Conservation (phyloP, 805 yeast genomes). For the Nadsonia fulvescens region DNA sequence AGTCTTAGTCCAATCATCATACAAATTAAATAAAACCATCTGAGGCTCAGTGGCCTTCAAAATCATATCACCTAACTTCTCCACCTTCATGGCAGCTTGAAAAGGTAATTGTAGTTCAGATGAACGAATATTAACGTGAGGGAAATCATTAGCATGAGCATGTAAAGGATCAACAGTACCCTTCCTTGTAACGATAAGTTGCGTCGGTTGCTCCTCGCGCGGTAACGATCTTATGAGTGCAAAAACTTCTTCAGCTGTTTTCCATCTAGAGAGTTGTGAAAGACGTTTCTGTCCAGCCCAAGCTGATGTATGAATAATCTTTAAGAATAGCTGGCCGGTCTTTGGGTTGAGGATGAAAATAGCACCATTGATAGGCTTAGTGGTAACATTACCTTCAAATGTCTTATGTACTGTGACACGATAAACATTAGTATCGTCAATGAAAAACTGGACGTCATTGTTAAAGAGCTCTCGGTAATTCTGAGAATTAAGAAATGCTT, state of each 20-base stretch:
- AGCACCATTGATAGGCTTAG: constrained; percentile 87
- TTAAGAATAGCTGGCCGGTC: constrained; percentile 68
- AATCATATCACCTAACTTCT: constrained; percentile 61
- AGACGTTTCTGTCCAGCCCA: constrained; percentile 95
- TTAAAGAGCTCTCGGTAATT: constrained; percentile 83
- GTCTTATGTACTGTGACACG: constrained; percentile 85
- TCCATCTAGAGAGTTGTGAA: constrained; percentile 92
- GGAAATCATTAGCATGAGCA: constrained; percentile 93
- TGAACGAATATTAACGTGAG: constrained; percentile 74
- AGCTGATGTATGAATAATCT: constrained; percentile 80
- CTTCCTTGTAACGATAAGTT: constrained; percentile 73
- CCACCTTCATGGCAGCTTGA: constrained; percentile 66
- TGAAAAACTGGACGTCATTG: constrained; percentile 64
- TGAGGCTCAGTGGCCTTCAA: constrained; percentile 81
- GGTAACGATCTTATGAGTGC: constrained; percentile 80
- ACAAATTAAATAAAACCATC: constrained; percentile 76
- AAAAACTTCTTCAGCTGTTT: constrained; percentile 93
- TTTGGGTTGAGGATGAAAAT: constrained; percentile 78
- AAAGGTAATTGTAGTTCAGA: constrained; percentile 84
- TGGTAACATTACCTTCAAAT: constrained; percentile 79
- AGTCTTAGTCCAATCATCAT: constrained; percentile 82
- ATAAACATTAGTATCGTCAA: constrained; percentile 90
- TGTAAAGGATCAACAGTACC: constrained; percentile 89
- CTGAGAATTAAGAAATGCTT: constrained; percentile 71
- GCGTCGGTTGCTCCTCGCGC: constrained; percentile 86